Conservation (phyloP, 306 rosid genomes). For the Datisca glomerata region DNA sequence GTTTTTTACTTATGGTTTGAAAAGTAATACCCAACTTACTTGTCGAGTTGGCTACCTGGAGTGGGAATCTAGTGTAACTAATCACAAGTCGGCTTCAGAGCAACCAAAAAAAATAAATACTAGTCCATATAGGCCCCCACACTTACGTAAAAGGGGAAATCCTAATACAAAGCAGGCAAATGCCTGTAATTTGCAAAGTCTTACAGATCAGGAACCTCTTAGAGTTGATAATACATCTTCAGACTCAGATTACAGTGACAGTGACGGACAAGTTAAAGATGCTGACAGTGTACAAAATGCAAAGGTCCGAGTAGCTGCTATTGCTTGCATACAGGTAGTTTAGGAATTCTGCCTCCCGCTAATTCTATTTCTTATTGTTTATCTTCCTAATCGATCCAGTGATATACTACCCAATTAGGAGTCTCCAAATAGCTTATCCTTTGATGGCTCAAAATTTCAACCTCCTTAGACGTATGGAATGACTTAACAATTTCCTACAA, state of each 20-base stretch:
- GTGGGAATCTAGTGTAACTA: conserved; percentile 20
- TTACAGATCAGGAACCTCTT: conserved; percentile 46
- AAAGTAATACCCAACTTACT: conserved; percentile 26
- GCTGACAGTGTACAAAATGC: conserved; percentile 32
- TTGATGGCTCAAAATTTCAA: too few species aligned
- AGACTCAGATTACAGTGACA: conserved; percentile 90
- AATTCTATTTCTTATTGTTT: too few species aligned
- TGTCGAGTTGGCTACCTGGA: conserved; percentile 26
- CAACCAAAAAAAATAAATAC: conserved; percentile 27
- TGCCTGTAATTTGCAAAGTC: conserved; percentile 24
- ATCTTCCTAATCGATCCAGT: too few species aligned
- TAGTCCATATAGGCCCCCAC: conserved; percentile 80
- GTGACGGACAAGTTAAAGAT: conserved; percentile 57
- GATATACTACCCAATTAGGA: too few species aligned
- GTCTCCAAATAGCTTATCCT: too few species aligned
- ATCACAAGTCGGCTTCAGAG: conserved; percentile 25
- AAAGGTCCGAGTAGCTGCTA: conserved; percentile 78
- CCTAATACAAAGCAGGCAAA: conserved; percentile 32
- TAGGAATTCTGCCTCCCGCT: not conserved
- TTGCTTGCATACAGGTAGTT: conserved; percentile 74
- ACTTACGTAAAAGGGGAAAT: conserved; percentile 58
- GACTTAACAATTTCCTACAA: too few species aligned
- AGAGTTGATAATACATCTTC: conserved; percentile 46
- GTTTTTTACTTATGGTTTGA: conserved; percentile 66
- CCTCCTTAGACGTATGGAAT: too few species aligned